A percentile compares a stretch with the other conserved stretches of the same genome.
phyloP scores from a whole-genome alignment of 2,329 filamentous ascomycete species.

The Colletotrichum tanaceti region DNA sequence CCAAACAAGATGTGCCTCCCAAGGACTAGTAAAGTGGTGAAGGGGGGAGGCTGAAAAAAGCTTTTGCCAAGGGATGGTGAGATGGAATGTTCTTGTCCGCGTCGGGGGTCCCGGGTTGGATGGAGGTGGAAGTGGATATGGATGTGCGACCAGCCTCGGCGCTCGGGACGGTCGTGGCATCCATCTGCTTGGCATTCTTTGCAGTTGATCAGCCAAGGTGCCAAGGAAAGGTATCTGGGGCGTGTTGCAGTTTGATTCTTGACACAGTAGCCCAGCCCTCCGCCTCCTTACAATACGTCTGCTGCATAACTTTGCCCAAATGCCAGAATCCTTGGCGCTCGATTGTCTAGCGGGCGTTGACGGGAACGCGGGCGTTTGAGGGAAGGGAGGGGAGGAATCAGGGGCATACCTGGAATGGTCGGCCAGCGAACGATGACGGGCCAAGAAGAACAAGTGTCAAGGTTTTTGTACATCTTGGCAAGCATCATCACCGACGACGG shows the following conservation, averaged over 20 bases:
- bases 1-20: constrained; percentile 2
- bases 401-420: neutral
- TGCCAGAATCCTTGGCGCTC: constrained; percentile 13
- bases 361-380: neutral
- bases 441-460: constrained; percentile 18
- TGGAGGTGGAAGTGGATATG: neutral
- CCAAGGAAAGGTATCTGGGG: neutral
- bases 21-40: neutral
- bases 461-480: neutral
- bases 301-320: constrained; percentile 22
- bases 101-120: too few species aligned
- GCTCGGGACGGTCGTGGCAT: constrained; percentile 14
- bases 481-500: neutral
- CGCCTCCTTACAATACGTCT: neutral
- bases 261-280: constrained; percentile 9
- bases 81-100: constrained; percentile 8
- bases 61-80: constrained; percentile 37
- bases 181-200: constrained; percentile 12
- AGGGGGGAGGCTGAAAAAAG: constrained; percentile 25
- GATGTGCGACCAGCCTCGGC: constrained; percentile 9
- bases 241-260: constrained; percentile 12
- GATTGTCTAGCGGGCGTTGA: neutral
- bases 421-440: constrained; percentile 8
- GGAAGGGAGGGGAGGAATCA: neutral
- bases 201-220: neutral